These are phyloP conservation scores for Hypoxylon sp. DNA, from an alignment of 2,329 filamentous ascomycete species.

Conservation along the genomic window DNA sequence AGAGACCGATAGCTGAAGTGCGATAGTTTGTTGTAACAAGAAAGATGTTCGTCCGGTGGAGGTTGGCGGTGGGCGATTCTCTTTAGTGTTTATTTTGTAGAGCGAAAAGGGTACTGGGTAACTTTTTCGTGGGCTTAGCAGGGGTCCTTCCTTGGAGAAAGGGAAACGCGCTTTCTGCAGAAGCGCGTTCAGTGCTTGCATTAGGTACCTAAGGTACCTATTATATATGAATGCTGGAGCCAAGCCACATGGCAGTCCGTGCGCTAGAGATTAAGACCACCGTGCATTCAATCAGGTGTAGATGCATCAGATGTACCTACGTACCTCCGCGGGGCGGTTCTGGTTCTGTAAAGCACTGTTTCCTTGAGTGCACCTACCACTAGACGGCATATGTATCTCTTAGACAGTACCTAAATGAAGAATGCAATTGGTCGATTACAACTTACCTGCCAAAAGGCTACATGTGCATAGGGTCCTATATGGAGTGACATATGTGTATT, in stretches of 20 bases:
- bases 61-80: constrained; percentile 35
- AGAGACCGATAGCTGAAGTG: constrained; percentile 4
- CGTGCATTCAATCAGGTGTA: too few species aligned
- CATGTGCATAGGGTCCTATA: background rate
- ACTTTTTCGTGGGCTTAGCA: constrained; percentile 22
- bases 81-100: constrained; percentile 44
- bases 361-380: background rate
- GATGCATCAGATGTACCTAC: background rate
- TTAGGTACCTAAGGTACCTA: constrained; percentile 22
- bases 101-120: constrained; percentile 23
- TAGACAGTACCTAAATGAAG: background rate
- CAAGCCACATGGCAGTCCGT: background rate
- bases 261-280: background rate
- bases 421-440: background rate
- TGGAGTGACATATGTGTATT: background rate
- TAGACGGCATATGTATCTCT: background rate
- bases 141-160: constrained; percentile 29
- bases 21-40: constrained; percentile 4
- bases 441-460: background rate
- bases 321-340: background rate
- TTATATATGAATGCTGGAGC: background rate
- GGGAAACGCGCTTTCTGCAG: constrained; percentile 40
- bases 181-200: constrained; percentile 54
- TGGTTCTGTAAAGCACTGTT: background rate
- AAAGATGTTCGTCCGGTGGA: constrained; percentile 21